Percentiles rank a stretch among this genome's conserved stretches.
Conservation (phyloP, 2,329 filamentous ascomycete species). For the Fusarium succisae region DNA sequence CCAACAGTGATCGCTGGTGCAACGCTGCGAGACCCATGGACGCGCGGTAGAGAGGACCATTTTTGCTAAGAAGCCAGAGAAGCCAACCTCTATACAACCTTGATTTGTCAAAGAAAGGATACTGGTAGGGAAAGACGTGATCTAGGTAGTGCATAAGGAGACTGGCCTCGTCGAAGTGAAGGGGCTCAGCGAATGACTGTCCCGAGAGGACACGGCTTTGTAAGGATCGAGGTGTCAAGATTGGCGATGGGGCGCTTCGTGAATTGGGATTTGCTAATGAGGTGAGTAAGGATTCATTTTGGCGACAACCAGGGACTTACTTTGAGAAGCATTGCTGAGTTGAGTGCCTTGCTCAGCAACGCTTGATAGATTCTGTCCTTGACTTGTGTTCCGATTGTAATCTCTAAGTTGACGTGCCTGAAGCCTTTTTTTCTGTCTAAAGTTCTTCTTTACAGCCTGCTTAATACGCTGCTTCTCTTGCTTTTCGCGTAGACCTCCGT, state of each 20-base stretch:
- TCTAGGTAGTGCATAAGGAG: neutral
- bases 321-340: accelerated
- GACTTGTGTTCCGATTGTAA: accelerated
- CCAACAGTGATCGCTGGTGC: neutral
- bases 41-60: neutral
- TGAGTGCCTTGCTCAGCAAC: neutral
- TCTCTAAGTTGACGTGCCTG: neutral
- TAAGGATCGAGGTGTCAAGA: neutral
- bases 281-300: accelerated
- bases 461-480: neutral
- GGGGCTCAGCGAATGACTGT: neutral
- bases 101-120: neutral
- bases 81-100: neutral
- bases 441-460: neutral
- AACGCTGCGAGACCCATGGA: neutral
- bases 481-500: neutral
- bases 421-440: neutral
- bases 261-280: neutral
- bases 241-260: neutral
- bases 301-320: neutral
- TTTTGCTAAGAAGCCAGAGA: neutral
- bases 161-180: neutral
- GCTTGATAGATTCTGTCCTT: accelerated
- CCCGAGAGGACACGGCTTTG: neutral
- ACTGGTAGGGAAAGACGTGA: neutral